Base-by-base conservation (phyloP, 371 early-diverging fungal species). In the Mortierella sp. region DNA sequence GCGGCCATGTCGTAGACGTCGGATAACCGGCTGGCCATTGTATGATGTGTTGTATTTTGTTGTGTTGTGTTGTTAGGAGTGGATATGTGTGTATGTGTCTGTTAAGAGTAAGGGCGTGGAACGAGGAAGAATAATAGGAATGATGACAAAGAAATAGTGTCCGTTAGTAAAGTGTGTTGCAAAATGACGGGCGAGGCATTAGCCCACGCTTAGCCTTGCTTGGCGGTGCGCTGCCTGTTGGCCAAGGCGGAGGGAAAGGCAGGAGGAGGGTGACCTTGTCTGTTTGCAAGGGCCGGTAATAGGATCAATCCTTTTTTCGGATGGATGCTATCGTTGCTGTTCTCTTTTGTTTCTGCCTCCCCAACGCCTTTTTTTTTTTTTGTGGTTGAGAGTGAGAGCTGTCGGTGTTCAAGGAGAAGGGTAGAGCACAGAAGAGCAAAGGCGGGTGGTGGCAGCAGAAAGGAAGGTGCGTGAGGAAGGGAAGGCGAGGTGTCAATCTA, bases 1-100 rank as follows among this genome's bases (percentile, higher is more conserved):
- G 40, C 37, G 13, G 78, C 13, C 24, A 82, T 55, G 50, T 75
- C 70, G 37, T 78, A 72, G n/a, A 37, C 61, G 69, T 26, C 31
- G 6, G 55, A 28, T 48, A 34, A 50, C 61, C 5, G 64, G 44
- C 48, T 74, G n/a, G 59, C 24, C 71, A 28, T 55, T 21, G 9
- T 40, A 6, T 40, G 43, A n/a, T n/a, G 43, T 40, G 43, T 6
- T 40, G 43, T 59, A 24, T 14, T 50, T 0, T 26, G 26, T 26
- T 44, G 69, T 19, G 24, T 69, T 37, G n/a, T 3, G 69, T 31
- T 48, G 19, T 5, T 8, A 70, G 48, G 51, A 16, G 53, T 14
- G 44, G 21, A 73, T 5, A 37, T 31, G 61, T 34, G 19, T 34
- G 21, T 34, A 14, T 61, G 57, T 37, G 67, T 64, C 5, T 67